Evolutionary conservation across 2,329 filamentous ascomycete species (phyloP), one percentile per base, ranked within the genome.

Genomic region (Microthyrium microscopicum): DNA sequence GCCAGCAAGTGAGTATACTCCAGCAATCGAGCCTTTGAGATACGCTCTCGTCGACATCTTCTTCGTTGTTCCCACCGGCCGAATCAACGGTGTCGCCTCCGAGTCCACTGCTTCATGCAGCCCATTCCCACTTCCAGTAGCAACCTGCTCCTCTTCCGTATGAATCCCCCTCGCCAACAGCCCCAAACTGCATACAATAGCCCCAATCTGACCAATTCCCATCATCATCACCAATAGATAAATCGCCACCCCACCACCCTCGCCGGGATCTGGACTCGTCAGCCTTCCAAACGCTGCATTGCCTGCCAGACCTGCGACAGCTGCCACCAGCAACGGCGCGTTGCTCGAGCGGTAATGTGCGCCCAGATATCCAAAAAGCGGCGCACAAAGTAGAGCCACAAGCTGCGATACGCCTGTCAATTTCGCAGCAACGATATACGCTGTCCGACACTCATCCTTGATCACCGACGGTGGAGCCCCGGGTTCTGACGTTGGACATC

Each of bases 181-280:
- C 1, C 81, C 84, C n/a, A 98, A 67, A 42, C 82, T 92, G 57
- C 85, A 94, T 1, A 98, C 89, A 38, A 98, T 95, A 8, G 84
- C 79, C 2, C 87, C 89, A 40, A 98, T 95, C 55, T 98, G 89
- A 46, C 82, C 91, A 48, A 93, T 71, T 11, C 89, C 89, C 25
- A 95, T 72, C 13, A 93, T 57, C 0, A 77, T 70, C 26, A 84
- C 82, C 12, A 87, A 68, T 9, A 85, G 42, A 48, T 91, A 84
- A 12, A 93, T 73, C 8, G 58, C 61, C 0, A 70, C 66, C 21
- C 64, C 71, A 13, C 80, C 81, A 21, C 79, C 72, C 18, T 77
- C 63, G 4, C 73, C 74, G 35, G 73, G 73, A 46, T 93, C 80
- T 0, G 85, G 84, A 44, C 75, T 91, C 11, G 66, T 57, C 3